A percentile compares a stretch with the other conserved stretches of the same genome.
Evolutionary conservation across 2,329 filamentous ascomycete genomes (phyloP).

Genomic region (Cadophora gregata): DNA sequence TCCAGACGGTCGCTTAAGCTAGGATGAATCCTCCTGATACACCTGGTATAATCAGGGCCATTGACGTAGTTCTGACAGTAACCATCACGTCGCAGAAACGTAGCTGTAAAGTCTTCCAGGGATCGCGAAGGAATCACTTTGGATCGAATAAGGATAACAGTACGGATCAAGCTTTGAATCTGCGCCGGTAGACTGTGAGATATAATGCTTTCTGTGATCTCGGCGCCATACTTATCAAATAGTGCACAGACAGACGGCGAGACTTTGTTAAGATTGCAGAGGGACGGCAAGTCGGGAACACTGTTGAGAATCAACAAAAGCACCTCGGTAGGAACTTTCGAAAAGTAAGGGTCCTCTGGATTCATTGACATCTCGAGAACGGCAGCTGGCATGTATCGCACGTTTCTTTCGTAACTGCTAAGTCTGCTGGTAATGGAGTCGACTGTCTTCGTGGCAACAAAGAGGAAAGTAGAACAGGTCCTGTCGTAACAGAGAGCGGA

Average conservation of each 20-base stretch:
- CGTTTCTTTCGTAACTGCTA: no score
- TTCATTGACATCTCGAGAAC: no score
- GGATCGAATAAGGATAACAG: neutral
- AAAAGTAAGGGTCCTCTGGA: neutral
- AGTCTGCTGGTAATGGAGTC: no score
- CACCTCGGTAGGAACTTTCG: neutral
- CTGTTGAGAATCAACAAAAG: neutral
- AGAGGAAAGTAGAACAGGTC: no score
- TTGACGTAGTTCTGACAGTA: neutral
- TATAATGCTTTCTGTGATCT: conserved; percentile 10
- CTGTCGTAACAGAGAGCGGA: no score
- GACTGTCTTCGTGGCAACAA: no score
- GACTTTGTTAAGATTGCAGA: conserved; percentile 9
- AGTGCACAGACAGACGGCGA: neutral
- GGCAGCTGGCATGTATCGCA: no score
- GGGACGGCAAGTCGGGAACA: neutral
- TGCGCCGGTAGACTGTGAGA: neutral
- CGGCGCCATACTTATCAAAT: neutral
- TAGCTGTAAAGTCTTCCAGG: neutral
- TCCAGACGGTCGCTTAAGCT: neutral
- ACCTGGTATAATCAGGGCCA: neutral
- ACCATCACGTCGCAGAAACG: neutral
- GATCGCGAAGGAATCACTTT: neutral
- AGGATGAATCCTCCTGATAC: conserved; percentile 7
- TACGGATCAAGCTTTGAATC: conserved; percentile 2